These are phyloP conservation scores for Polychaeton citri DNA, from an alignment of 2,329 filamentous ascomycete species.

Conservation along the genomic window DNA sequence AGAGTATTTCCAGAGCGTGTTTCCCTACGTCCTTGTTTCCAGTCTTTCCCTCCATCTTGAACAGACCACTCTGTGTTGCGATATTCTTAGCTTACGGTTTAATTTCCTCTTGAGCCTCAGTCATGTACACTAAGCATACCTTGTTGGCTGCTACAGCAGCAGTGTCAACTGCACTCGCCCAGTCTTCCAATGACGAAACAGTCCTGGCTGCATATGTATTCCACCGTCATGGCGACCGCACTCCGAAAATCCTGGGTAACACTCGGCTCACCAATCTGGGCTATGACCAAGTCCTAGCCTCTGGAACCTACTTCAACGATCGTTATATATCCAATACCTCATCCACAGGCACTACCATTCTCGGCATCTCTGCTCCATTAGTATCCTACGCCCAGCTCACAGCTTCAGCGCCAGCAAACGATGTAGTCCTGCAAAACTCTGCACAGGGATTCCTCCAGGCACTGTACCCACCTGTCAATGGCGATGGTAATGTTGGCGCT, in stretches of 20 bases:
- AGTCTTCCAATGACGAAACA: conserved; percentile 40
- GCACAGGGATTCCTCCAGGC: conserved; percentile 72
- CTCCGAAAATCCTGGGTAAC: conserved; percentile 59
- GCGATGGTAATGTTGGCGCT: conserved; percentile 33
- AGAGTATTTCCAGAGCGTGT: no score
- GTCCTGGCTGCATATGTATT: conserved; percentile 77
- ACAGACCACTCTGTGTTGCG: no score
- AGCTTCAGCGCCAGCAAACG: conserved; percentile 53
- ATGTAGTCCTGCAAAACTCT: conserved; percentile 65
- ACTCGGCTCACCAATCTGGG: conserved; percentile 67
- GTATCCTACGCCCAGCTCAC: conserved; percentile 58
- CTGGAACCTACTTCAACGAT: conserved; percentile 61
- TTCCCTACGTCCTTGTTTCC: no score
- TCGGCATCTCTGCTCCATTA: conserved; percentile 50
- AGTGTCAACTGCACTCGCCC: conserved; percentile 13
- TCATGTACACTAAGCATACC: no score
- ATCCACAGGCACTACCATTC: conserved; percentile 46
- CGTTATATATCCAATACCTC: conserved; percentile 47
- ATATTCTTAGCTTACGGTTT: no score
- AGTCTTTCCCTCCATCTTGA: no score
- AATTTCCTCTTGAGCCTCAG: no score
- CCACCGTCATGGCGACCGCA: conserved; percentile 79
- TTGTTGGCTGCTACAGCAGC: conserved; percentile 16
- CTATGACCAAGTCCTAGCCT: conserved; percentile 58
- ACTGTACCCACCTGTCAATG: conserved; percentile 63